These are phyloP conservation scores for Kwoniella newhampshirensis DNA, from an alignment of 768 basidiomycete genomes.

Conservation along the genomic window DNA sequence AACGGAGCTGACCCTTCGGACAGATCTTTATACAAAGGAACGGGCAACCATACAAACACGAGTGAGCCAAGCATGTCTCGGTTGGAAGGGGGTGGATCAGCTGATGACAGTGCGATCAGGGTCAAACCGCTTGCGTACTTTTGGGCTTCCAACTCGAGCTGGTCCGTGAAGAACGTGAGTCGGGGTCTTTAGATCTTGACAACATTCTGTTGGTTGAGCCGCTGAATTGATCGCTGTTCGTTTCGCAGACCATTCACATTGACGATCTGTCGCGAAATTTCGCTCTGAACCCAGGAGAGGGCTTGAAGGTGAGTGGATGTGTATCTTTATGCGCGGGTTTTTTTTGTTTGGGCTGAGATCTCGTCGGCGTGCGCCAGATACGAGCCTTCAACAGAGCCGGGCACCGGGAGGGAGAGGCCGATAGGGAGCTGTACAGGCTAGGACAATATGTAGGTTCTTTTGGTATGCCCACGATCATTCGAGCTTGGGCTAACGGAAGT, in stretches of 20 bases:
- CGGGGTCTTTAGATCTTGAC: too few relatives aligned
- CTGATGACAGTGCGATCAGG: conserved; percentile 14
- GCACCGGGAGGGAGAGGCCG: conserved; percentile 61
- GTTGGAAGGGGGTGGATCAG: neutral
- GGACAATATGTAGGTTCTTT: conserved; percentile 24
- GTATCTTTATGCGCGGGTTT: neutral
- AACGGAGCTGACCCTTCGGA: neutral
- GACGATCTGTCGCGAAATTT: conserved; percentile 89
- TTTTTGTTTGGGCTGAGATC: neutral
- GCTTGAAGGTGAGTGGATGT: conserved; percentile 60
- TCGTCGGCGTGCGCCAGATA: conserved; percentile 54
- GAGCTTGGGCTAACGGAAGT: neutral
- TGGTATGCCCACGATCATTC: neutral
- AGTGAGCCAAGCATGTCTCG: conserved; percentile 51
- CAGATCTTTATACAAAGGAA: conserved; percentile 68
- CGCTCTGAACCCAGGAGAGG: conserved; percentile 79
- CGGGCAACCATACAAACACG: conserved; percentile 73
- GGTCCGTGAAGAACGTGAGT: conserved; percentile 54
- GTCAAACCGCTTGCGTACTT: conserved; percentile 61
- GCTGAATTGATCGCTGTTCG: conserved; percentile 54
- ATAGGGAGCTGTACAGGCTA: conserved; percentile 62
- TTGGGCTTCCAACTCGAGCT: conserved; percentile 82
- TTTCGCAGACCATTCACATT: conserved; percentile 77
- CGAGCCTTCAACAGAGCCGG: conserved; percentile 77
- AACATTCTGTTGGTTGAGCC: neutral